These are phyloP conservation scores for Colletotrichum musicola DNA, from an alignment of 2,329 filamentous ascomycete species.

Conservation along the genomic window DNA sequence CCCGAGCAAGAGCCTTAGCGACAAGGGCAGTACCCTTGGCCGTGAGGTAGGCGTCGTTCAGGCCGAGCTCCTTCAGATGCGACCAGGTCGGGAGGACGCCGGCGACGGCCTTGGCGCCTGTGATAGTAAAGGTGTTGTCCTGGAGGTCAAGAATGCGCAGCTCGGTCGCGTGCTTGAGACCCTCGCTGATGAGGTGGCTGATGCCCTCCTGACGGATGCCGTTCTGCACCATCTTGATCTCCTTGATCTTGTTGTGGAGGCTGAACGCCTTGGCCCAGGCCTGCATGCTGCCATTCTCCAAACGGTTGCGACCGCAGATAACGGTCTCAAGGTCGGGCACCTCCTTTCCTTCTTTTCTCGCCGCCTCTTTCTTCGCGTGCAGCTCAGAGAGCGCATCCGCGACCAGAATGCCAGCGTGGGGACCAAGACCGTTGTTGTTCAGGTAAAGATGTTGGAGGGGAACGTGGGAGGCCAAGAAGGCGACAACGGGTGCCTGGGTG, in stretches of 20 bases:
- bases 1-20: conserved; percentile 78
- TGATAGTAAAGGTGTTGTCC: conserved; percentile 94
- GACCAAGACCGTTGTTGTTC: conserved; percentile 98
- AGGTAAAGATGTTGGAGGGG: conserved; percentile 95
- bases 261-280: conserved; percentile 92
- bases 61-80: conserved; percentile 82
- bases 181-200: conserved; percentile 81
- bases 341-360: conserved; percentile 76
- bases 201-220: conserved; percentile 96
- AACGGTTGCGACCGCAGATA: conserved; percentile 93
- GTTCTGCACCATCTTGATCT: conserved; percentile 98
- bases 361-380: conserved; percentile 85
- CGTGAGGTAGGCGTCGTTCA: conserved; percentile 89
- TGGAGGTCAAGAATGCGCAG: conserved; percentile 89
- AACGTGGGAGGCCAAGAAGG: conserved; percentile 88
- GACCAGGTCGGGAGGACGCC: conserved; percentile 81
- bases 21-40: conserved; percentile 82
- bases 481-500: conserved; percentile 91
- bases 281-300: conserved; percentile 96
- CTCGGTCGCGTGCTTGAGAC: conserved; percentile 76
- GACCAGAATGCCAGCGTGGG: conserved; percentile 88
- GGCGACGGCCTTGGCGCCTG: conserved; percentile 83
- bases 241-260: conserved; percentile 84
- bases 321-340: conserved; percentile 94
- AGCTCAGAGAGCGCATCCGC: conserved; percentile 88